phyloP scores from a whole-genome alignment of 805 yeast species.

The Clavispora phyllophila region DNA sequence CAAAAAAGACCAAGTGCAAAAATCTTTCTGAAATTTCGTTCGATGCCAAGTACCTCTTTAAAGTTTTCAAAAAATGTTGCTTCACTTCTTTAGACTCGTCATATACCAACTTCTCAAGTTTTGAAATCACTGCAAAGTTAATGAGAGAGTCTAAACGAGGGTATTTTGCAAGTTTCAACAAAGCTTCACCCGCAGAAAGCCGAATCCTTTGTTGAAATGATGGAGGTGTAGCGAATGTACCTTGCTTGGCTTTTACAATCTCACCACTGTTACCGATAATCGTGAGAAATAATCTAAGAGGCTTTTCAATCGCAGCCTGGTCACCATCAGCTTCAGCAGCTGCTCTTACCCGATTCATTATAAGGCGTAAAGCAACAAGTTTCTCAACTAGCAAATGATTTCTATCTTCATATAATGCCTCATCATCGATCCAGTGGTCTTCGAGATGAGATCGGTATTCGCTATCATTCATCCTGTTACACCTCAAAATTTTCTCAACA shows the following conservation, averaged over 20 bases:
- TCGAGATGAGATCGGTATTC: conserved; percentile 2
- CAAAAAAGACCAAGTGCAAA: conserved; percentile 62
- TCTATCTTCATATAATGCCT: conserved; percentile 26
- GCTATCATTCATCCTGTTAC: conserved; percentile 33
- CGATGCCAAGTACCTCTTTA: conserved; percentile 48
- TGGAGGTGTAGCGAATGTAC: conserved; percentile 56
- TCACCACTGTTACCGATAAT: conserved; percentile 77
- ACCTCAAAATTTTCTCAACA: conserved; percentile 56
- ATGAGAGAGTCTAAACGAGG: conserved; percentile 50
- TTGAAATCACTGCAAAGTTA: conserved; percentile 45
- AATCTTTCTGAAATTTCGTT: conserved; percentile 60
- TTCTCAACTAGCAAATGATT: conserved; percentile 41
- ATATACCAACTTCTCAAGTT: conserved; percentile 55
- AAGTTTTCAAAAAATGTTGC: conserved; percentile 38
- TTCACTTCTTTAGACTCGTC: conserved; percentile 64
- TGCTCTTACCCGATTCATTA: conserved; percentile 55
- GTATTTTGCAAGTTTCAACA: conserved; percentile 59
- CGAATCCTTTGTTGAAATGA: conserved; percentile 57
- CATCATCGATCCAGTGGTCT: conserved; percentile 46
- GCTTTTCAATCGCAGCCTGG: conserved; percentile 12
- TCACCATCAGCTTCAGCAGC: conserved; percentile 28
- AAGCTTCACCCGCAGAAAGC: conserved; percentile 58
- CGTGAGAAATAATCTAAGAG: conserved; percentile 59
- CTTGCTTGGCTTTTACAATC: conserved; percentile 44
- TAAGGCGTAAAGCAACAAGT: conserved; percentile 46